Percentiles rank a stretch among this genome's conserved stretches.
Conservation (phyloP, 2,329 filamentous ascomycete species). For the Pseudogymnoascus sp. region DNA sequence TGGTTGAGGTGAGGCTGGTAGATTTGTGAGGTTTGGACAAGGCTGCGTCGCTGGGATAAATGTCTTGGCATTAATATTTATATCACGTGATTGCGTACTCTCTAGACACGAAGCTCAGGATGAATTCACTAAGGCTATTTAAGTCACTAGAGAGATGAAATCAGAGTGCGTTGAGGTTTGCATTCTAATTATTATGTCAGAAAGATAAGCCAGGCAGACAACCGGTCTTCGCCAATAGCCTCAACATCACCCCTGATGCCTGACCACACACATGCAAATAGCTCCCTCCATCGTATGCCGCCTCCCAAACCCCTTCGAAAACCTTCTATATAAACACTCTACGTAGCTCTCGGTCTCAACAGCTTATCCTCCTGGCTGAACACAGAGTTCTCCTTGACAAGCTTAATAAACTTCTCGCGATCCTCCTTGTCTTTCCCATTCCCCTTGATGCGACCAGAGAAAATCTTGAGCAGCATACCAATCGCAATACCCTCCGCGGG, state of each 20-base stretch:
- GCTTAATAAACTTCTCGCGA: constrained; percentile 47
- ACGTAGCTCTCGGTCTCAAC: constrained; percentile 23
- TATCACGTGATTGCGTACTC: neutral
- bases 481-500: constrained; percentile 43
- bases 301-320: neutral
- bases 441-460: constrained; percentile 44
- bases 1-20: neutral
- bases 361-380: constrained; percentile 47
- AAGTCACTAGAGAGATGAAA: neutral
- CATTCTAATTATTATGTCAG: constrained; percentile 4
- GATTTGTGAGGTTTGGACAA: neutral
- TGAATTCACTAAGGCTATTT: neutral
- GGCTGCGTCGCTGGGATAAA: neutral
- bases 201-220: constrained; percentile 1
- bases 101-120: neutral
- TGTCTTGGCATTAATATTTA: neutral
- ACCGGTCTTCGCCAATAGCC: neutral
- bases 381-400: constrained; percentile 48
- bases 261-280: neutral
- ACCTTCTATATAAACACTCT: neutral
- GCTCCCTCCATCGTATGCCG: neutral
- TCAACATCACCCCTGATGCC: neutral
- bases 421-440: constrained; percentile 43
- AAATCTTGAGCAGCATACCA: constrained; percentile 44
- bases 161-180: neutral